Percentiles rank a stretch among this genome's conserved stretches.
Conservation (phyloP, 1,139 yeast species). For the Saccharomyces hybrid region DNA sequence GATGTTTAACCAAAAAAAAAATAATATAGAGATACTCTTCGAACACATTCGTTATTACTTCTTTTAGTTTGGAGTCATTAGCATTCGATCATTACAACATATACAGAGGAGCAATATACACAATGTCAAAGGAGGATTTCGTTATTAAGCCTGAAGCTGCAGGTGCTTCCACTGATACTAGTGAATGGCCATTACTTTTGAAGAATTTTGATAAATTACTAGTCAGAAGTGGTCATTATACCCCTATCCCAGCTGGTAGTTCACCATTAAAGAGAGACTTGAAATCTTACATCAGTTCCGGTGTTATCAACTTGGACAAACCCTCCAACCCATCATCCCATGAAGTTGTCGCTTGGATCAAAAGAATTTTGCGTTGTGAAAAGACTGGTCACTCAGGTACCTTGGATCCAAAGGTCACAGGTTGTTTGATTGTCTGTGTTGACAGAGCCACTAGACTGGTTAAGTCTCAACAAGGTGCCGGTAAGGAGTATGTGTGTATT, state of each 20-base stretch:
- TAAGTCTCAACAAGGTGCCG: constrained; percentile 98
- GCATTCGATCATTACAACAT: background rate
- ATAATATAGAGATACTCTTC: background rate
- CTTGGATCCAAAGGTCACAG: constrained; percentile 96
- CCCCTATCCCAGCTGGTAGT: constrained; percentile 93
- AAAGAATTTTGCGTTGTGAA: constrained; percentile 88
- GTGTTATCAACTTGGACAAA: constrained; percentile 94
- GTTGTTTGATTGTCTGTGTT: constrained; percentile 93
- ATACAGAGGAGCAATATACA: constrained; percentile 1
- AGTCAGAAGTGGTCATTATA: constrained; percentile 93
- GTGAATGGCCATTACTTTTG: constrained; percentile 90
- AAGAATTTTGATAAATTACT: constrained; percentile 89
- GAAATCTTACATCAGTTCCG: constrained; percentile 81
- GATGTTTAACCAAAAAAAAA: background rate
- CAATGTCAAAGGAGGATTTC: constrained; percentile 56
- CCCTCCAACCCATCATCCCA: constrained; percentile 97
- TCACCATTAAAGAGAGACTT: constrained; percentile 92
- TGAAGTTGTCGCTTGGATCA: constrained; percentile 99
- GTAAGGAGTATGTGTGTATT: constrained; percentile 98
- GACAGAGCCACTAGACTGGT: constrained; percentile 97
- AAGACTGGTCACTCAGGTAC: constrained; percentile 99
- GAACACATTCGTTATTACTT: background rate
- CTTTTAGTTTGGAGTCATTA: background rate
- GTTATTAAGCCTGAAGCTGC: constrained; percentile 86
- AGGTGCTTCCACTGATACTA: constrained; percentile 74